phyloP scores from a whole-genome alignment of 2,329 filamentous ascomycete species.

The Nemania bipapillata region DNA sequence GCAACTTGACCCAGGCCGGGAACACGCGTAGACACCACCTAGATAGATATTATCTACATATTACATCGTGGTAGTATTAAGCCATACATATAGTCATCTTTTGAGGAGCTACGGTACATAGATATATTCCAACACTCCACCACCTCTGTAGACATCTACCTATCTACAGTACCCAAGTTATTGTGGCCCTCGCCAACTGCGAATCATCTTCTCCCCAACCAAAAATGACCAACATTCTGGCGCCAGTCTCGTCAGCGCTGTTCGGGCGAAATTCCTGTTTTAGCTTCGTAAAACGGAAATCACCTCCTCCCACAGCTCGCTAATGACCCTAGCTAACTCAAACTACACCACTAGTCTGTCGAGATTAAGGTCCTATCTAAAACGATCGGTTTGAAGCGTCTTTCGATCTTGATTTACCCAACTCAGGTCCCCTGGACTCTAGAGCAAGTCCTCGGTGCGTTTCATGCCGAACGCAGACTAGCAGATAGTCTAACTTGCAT shows the following conservation, averaged over 20 bases:
- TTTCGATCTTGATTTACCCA: neutral
- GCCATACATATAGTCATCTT: too few species aligned
- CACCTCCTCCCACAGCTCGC: constrained; percentile 26
- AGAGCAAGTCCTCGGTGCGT: constrained; percentile 2
- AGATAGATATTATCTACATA: neutral
- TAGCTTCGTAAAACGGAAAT: constrained; percentile 44
- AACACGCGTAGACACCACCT: constrained; percentile 10
- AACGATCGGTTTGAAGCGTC: neutral
- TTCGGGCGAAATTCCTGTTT: constrained; percentile 26
- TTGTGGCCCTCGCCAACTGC: neutral
- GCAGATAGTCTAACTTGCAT: neutral
- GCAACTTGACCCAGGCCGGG: constrained; percentile 10
- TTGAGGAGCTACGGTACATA: too few species aligned
- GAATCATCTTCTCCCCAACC: constrained; percentile 1
- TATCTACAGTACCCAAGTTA: too few species aligned
- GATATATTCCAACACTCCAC: neutral
- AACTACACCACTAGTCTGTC: neutral
- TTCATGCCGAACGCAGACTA: constrained; percentile 13
- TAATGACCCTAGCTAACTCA: neutral
- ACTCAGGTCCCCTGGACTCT: neutral
- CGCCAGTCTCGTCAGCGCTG: constrained; percentile 6
- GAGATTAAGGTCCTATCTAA: constrained; percentile 1
- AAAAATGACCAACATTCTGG: neutral
- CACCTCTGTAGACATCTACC: neutral
- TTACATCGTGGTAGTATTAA: neutral